Percentiles rank a stretch among this genome's conserved stretches.
Conservation (phyloP, 495 filamentous ascomycete species). For the Stereocaulon alpinum region DNA sequence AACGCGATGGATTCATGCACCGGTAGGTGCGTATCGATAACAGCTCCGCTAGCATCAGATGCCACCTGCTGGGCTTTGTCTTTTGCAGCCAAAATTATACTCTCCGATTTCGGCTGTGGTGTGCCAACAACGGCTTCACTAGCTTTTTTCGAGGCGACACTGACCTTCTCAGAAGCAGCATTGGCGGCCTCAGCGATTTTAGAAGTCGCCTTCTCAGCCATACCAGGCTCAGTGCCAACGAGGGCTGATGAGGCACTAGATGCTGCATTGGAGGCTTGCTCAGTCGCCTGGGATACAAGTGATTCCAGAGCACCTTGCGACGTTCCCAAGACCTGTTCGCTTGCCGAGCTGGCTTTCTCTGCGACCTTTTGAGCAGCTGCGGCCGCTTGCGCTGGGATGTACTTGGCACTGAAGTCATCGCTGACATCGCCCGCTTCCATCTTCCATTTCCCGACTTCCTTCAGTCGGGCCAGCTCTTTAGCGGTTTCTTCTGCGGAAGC, state of each 20-base stretch:
- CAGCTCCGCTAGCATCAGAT: conserved; percentile 24
- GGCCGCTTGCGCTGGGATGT: conserved; percentile 36
- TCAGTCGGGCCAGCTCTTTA: conserved; percentile 70
- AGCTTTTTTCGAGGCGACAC: neutral
- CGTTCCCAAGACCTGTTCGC: conserved; percentile 30
- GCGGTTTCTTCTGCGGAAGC: conserved; percentile 67
- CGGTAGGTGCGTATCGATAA: conserved; percentile 22
- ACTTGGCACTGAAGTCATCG: conserved; percentile 60
- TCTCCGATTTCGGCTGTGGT: conserved; percentile 25
- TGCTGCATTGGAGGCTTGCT: conserved; percentile 26
- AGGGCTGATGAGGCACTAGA: conserved; percentile 29
- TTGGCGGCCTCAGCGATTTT: conserved; percentile 18
- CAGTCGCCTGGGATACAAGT: conserved; percentile 24
- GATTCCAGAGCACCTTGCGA: conserved; percentile 31
- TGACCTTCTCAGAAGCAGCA: conserved; percentile 4
- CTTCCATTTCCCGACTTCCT: conserved; percentile 81
- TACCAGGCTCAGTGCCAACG: conserved; percentile 22
- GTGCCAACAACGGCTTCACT: conserved; percentile 27
- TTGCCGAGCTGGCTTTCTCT: conserved; percentile 31
- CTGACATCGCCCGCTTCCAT: conserved; percentile 62
- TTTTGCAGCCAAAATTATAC: conserved; percentile 27
- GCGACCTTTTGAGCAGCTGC: conserved; percentile 36
- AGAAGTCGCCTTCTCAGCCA: conserved; percentile 24
- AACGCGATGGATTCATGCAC: conserved; percentile 23
- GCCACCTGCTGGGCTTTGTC: conserved; percentile 15